Base-by-base conservation (phyloP, 371 early-diverging fungal genomes). In the Syncephalastrum sp. region DNA sequence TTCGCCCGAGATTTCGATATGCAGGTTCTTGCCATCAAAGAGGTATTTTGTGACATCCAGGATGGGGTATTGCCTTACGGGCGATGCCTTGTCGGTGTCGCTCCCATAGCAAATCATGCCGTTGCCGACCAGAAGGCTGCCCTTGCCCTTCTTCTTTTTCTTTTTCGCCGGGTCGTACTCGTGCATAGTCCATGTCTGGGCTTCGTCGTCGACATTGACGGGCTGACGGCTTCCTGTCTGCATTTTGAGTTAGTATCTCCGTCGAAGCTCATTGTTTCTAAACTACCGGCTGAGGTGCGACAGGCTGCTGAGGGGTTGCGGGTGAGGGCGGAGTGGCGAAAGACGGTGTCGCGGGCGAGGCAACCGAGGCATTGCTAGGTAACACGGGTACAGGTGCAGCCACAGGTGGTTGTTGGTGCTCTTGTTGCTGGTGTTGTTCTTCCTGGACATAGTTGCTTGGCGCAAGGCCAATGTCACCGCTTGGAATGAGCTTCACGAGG, bases 391-490 rank as follows among this genome's bases (percentile, higher is more conserved):
- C 49, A 47, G 70, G 70, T 27, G 67, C 61, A 41, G 57, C 56
- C 27, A 29, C 17, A 29, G 63, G 49, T 16, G 56, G 56, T 27
- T 38, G 56, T 49, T 53, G 44, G 19, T 41, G 45, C 2, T 24
- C n/a, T 19, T 42, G 27, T 67, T 42, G 65, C 47, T 46, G 47
- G 67, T 12, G 43, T 56, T 46, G 60, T 53, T 21, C 49, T 25
- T 59, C 74, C 64, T 90, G 87, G 10, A 93, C 79, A 69, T 93
- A 93, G 55, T 86, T 86, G 58, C 82, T 78, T 48, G 93, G 93
- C 42, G 88, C 85, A 56, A 91, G 79, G 4, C 94, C 94, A 50
- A 82, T 81, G 1, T 75, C 61, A 25, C 81, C 83, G 45, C 77
- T 77, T 19, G 64, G 67, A 2, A 58, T 47, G 24, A 77, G 64